Base-by-base conservation (phyloP, 352 stramenopile species). In the Phytophthora agathidicida region DNA sequence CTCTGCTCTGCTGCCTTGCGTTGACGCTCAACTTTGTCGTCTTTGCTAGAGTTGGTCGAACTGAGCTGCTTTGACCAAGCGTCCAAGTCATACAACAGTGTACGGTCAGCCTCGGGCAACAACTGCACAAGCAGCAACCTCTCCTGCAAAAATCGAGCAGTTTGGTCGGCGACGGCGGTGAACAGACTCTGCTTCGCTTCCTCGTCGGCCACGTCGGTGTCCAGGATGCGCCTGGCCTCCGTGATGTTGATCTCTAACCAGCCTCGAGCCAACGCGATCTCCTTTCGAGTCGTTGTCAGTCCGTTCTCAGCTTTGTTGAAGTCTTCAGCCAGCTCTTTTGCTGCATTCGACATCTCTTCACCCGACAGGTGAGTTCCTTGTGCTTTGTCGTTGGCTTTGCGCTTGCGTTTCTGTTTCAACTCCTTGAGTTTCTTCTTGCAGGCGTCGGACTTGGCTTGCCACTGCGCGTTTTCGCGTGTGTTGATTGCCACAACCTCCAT, bases 341-440 rank as follows among this genome's bases (percentile, higher is more conserved):
- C 76, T 23, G 39, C 54, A 22, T n/a, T 60, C 8, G 71, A 63
- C 17, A 75, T 43, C 11, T 70, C 41, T 60, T 68, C 41, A 16
- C 63, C 32, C 2, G 53, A 38, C 8, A 65, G 16, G 13, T 48
- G 20, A 11, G 63, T 43, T 32, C 33, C 50, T 16, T 55, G 48
- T 33, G 79, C 42, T 62, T 79, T 61, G 8, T 24, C 31, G 19
- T 47, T 46, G 11, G 61, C 31, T 39, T 66, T 64, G 9, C 59
- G 47, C 43, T 80, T 81, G 5, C 55, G 57, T 13, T 65, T 55
- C 23, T 76, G 60, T 36, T 87, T 83, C 19, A 88, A 51, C 27
- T 78, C 59, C 41, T 80, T 83, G 7, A 82, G 52, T 10, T 73
- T 73, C 30, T 65, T 67, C 53, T 89, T 91, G 49, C 79, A 91